Evolutionary conservation across 208 protist genomes (phyloP), one percentile per base, ranked within the genome.

Genomic region (Trypanosoma caninum): DNA sequence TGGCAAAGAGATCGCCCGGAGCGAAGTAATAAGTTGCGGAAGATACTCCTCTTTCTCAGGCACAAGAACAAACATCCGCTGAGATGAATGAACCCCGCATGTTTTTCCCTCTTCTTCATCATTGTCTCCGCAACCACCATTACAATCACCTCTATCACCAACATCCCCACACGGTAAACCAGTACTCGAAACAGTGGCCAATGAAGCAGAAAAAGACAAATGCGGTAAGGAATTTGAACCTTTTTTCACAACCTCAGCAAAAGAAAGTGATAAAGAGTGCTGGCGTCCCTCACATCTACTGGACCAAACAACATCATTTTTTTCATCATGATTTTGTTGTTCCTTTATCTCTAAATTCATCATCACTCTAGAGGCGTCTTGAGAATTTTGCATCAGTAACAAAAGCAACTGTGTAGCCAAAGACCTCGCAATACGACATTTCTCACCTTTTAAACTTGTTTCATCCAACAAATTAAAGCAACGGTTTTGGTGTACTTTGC

Each of bases 361-460:
- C 16, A 48, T 40, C 22, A 81, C 67, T 18, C 45, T 52, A 2
- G 54, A 44, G 13, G 54, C 35, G 31, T 76, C 63, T 14, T 78
- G 78, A 2, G 75, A 70, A 18, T 59, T 50, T 16, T 78, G 53
- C 69, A 82, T 81, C 16, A 89, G 57, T 10, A 56, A 30, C 4
- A 76, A 80, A 63, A 89, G 77, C 67, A 76, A 80, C 40, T 80
- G 76, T 9, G 65, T 68, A 2, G 83, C 83, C 27, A 89, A 33
- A 16, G 68, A 46, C 31, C 77, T 72, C 70, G 69, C 83, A 82
- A 5, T 54, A 16, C 59, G 45, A 35, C 46, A 65, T 37, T 38
- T 57, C 38, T 65, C 47, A 27, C 11, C 4, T 23, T 55, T 56
- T 34, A 25, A 65, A 45, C 7, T 53, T 34, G 48, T 37, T 40